Percentiles rank a stretch among this genome's conserved stretches.
These are phyloP conservation scores for Oryza brachyantha DNA, from an alignment of 176 grass and related monocot species.

Conservation along the genomic window DNA sequence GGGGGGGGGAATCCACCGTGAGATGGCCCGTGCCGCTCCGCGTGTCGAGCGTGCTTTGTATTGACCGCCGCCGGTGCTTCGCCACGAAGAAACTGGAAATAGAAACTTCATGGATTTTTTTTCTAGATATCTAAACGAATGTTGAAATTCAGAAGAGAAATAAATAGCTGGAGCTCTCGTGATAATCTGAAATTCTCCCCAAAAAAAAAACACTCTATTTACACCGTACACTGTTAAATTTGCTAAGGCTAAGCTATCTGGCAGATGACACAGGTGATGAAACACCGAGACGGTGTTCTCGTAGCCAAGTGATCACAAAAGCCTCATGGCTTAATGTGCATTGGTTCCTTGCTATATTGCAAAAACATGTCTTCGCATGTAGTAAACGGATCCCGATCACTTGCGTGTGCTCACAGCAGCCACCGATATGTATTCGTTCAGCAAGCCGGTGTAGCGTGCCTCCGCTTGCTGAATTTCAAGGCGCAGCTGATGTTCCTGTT, in stretches of 20 bases:
- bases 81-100: no score
- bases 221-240: background rate
- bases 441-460: background rate
- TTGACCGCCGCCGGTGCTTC: no score
- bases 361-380: no score
- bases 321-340: background rate
- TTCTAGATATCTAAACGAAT: no score
- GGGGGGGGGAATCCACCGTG: background rate
- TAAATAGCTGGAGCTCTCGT: no score
- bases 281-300: background rate
- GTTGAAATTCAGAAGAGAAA: no score
- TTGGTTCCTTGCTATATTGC: no score
- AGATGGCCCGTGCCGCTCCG: background rate
- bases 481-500: constrained; percentile 30
- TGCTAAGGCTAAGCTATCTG: background rate
- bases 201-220: no score
- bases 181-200: no score
- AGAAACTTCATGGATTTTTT: no score
- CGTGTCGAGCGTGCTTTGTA: background rate
- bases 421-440: constrained; percentile 29
- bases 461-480: constrained; percentile 22
- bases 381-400: background rate
- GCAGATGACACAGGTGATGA: background rate
- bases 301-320: background rate
- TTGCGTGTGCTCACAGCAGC: background rate